Base-by-base conservation (phyloP, 2,329 filamentous ascomycete genomes). In the Ceratocystis ficicola region DNA sequence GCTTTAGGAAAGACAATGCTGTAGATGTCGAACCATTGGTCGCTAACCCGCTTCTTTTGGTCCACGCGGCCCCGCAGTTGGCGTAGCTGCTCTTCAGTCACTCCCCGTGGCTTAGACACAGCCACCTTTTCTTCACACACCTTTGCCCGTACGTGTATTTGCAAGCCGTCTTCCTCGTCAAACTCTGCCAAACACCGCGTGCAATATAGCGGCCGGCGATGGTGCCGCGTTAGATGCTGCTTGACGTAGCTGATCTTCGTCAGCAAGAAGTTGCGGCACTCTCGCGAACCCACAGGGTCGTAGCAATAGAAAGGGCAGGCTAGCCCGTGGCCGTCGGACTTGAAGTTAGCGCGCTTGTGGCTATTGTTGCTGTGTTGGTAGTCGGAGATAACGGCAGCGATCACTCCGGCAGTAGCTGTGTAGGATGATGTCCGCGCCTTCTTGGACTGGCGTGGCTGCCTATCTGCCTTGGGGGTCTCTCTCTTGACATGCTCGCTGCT, bases 201-300 rank as follows among this genome's bases (percentile, higher is more conserved):
- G 52, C 71, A 72, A 48, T 70, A 70, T 25, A 66, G 65, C 1
- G 70, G 69, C 48, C 68, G 69, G 28, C 66, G 68, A 44, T 71
- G 71, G 28, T 65, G 68, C 7, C 71, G 69, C 12, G 68, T 65
- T 1, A 70, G 68, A 36, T 72, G 71, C 32, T 72, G 71, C 62
- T 72, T 72, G 6, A 72, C 70, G 41, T 72, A 71, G n/a, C 68
- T 70, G 8, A 72, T 70, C 48, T 70, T 70, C 15, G 67, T 68
- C 6, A 72, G 64, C 2, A 69, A 65, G 32, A 70, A 70, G 12
- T 69, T 67, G 30, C 68, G 62, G n/a, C 71, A 72, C 22, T 64
- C 62, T 15, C 66, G 66, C 57, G 71, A 69, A 48, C 68, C 69
- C 7, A 65, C 44, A 0, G 69, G 68, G 17, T 72, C 67, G 12